A percentile compares a stretch with the other conserved stretches of the same genome.
Evolutionary conservation across 2,329 filamentous ascomycete species (phyloP).

Genomic region (Daldinia sp.): DNA sequence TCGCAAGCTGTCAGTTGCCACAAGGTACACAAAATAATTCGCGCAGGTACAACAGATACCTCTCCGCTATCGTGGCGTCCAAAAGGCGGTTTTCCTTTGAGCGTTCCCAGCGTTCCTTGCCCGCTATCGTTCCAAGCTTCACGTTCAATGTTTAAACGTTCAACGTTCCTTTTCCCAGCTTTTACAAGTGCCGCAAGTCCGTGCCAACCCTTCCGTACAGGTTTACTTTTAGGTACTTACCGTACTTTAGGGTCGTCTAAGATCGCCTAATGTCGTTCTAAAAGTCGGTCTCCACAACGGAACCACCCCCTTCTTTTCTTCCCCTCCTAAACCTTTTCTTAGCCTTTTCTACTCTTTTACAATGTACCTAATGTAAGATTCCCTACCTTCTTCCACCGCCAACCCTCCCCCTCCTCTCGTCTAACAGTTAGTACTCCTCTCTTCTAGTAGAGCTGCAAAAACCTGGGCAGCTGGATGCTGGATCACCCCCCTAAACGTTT

Average conservation of each 20-base stretch:
- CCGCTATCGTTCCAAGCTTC: too few species aligned
- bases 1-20: not conserved
- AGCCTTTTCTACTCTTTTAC: too few species aligned
- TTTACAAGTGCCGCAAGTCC: constrained; percentile 14
- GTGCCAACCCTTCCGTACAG: constrained; percentile 12
- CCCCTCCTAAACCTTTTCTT: not conserved
- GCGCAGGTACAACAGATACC: constrained; percentile 9
- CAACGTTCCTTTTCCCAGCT: too few species aligned
- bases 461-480: not conserved
- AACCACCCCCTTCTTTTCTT: not conserved
- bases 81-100: too few species aligned
- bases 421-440: too few species aligned
- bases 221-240: not conserved
- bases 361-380: too few species aligned
- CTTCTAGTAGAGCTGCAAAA: not conserved
- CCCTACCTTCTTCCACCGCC: constrained; percentile 9
- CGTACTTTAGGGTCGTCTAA: constrained; percentile 7
- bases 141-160: not conserved
- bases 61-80: constrained; percentile 30
- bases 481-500: not conserved
- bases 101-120: not conserved
- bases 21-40: constrained; percentile 16
- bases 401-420: too few species aligned
- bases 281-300: not conserved
- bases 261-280: not conserved